phyloP scores from a whole-genome alignment of 768 basidiomycete genomes.

The Melanogaster broomeanus region DNA sequence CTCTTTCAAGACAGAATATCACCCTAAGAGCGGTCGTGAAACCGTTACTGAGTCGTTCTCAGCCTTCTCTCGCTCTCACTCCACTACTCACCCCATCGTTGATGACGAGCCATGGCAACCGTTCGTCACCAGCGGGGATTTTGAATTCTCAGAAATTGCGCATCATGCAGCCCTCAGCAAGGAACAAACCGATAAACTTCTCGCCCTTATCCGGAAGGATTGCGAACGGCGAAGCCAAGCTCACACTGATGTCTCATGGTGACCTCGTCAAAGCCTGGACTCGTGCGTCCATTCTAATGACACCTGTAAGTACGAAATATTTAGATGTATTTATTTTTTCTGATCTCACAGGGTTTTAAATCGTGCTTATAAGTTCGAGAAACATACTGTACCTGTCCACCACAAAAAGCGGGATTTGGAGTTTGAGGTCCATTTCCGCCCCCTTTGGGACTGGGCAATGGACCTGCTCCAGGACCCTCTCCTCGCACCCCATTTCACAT shows the following conservation, averaged over 20 bases:
- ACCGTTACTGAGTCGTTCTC: constrained; percentile 13
- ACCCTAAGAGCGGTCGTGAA: constrained; percentile 14
- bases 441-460: constrained; percentile 7
- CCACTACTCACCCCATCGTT: background rate
- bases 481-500: constrained; percentile 21
- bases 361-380: constrained; percentile 2
- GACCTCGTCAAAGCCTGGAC: constrained; percentile 1
- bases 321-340: too few species aligned
- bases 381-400: background rate
- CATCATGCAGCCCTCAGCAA: constrained; percentile 3
- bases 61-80: constrained; percentile 2
- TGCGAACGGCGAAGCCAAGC: background rate
- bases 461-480: background rate
- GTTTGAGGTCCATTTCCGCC: background rate
- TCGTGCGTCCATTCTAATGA: background rate
- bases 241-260: background rate
- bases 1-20: constrained; percentile 12
- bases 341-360: background rate
- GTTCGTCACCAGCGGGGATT: constrained; percentile 2
- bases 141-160: constrained; percentile 6
- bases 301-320: background rate
- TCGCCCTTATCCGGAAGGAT: constrained; percentile 2
- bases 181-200: constrained; percentile 2
- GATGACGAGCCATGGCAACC: constrained; percentile 15
- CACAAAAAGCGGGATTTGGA: background rate